These are phyloP conservation scores for Eremochloa ophiuroides DNA, from an alignment of 176 grass and related monocot genomes.

Conservation along the genomic window DNA sequence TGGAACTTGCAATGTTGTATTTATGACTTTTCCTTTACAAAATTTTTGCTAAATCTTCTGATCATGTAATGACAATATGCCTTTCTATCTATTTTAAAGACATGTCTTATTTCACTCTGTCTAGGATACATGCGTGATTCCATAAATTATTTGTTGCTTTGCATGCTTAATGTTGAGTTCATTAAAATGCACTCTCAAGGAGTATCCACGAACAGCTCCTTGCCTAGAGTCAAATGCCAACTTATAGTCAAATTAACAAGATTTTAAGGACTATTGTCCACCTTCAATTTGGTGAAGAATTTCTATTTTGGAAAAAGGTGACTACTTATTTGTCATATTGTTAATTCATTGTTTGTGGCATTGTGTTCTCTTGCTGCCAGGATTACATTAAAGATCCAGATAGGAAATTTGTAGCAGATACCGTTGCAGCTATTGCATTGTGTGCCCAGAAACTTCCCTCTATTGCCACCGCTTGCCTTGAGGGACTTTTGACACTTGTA, in stretches of 20 bases:
- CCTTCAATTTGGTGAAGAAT: not conserved
- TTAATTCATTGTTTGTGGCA: conserved; percentile 25
- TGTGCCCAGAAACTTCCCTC: conserved; percentile 61
- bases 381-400: conserved; percentile 93
- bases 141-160: not conserved
- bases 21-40: not conserved
- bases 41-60: conserved; percentile 6
- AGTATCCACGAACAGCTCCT: not conserved
- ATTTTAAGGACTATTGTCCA: not conserved
- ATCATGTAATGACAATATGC: not conserved
- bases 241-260: not conserved
- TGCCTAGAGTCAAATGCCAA: conserved; percentile 3
- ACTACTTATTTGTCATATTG: not conserved
- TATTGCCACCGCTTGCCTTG: conserved; percentile 60
- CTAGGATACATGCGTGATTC: not conserved
- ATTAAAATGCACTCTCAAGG: not conserved
- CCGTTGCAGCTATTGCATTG: conserved; percentile 83
- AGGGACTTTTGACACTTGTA: conserved; percentile 82
- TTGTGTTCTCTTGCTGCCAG: conserved; percentile 50
- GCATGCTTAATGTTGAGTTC: not conserved
- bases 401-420: conserved; percentile 96
- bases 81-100: not conserved
- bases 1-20: not conserved
- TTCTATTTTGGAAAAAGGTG: not conserved
- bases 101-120: conserved; percentile 1